A percentile compares a stretch with the other conserved stretches of the same genome.
Conservation (phyloP, 345 rosid species). For the Aquilaria sinensis region DNA sequence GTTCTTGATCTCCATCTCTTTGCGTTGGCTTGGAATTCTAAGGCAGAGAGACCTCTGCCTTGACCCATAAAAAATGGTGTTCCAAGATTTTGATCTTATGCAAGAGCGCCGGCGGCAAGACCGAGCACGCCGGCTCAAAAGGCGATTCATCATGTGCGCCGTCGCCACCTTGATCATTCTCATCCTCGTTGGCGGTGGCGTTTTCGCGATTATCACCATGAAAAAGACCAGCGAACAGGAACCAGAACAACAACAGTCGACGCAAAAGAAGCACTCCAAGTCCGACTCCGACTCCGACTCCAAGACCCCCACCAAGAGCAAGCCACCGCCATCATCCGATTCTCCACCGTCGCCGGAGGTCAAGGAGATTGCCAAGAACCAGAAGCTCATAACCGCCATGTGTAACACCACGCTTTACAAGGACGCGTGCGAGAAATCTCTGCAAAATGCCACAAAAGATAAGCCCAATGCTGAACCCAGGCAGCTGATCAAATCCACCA, state of each 20-base stretch:
- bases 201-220: conserved; percentile 26
- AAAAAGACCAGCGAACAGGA: conserved; percentile 12
- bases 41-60: conserved; percentile 62
- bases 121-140: conserved; percentile 44
- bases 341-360: conserved; percentile 7
- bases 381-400: conserved; percentile 33
- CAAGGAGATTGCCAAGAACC: conserved; percentile 19
- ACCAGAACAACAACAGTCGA: not conserved
- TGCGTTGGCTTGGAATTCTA: conserved; percentile 42
- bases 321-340: not conserved
- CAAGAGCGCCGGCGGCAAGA: conserved; percentile 60
- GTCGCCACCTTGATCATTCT: conserved; percentile 31
- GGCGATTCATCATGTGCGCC: conserved; percentile 32
- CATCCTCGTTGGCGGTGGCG: conserved; percentile 31
- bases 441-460: conserved; percentile 24
- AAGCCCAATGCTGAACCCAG: conserved; percentile 33
- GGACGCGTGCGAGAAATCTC: conserved; percentile 38
- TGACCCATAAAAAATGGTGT: conserved; percentile 44
- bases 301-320: not conserved
- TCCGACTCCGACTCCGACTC: not conserved
- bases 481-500: conserved; percentile 38
- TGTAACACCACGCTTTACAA: conserved; percentile 51
- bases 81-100: conserved; percentile 76
- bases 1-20: conserved; percentile 15
- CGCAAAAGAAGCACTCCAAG: conserved; percentile 1